Evolutionary conservation across 352 stramenopile genomes (phyloP).

Genomic region (Globisporangium paroecandrum): DNA sequence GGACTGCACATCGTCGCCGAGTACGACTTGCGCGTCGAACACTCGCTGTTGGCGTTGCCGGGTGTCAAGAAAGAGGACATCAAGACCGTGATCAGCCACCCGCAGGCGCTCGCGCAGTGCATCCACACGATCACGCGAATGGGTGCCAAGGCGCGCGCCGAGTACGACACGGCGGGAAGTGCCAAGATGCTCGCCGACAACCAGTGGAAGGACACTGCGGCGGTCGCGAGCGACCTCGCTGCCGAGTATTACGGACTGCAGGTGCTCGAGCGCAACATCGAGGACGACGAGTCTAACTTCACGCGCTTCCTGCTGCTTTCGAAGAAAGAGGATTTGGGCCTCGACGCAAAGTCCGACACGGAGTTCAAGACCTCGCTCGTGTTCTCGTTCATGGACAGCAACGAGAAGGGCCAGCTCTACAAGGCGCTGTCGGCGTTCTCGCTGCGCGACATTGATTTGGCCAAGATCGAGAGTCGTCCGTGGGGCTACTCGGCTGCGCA

Average conservation of each 20-base stretch:
- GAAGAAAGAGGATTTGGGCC: conserved; percentile 43
- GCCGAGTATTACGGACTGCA: conserved; percentile 93
- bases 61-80: conserved; percentile 87
- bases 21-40: conserved; percentile 79
- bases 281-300: conserved; percentile 92
- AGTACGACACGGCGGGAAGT: conserved; percentile 96
- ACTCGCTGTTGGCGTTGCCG: conserved; percentile 91
- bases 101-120: conserved; percentile 96
- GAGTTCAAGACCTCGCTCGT: conserved; percentile 76
- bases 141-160: conserved; percentile 72
- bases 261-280: conserved; percentile 82
- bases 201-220: conserved; percentile 80
- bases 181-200: conserved; percentile 96
- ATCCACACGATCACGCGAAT: conserved; percentile 91
- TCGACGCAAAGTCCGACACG: conserved; percentile 26
- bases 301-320: conserved; percentile 91
- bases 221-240: conserved; percentile 95
- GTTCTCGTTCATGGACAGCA: conserved; percentile 68
- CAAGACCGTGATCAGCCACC: conserved; percentile 95
- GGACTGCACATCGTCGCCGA: conserved; percentile 64
- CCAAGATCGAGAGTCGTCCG: conserved; percentile 73
- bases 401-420: conserved; percentile 56
- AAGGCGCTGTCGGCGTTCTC: conserved; percentile 60
- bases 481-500: conserved; percentile 58
- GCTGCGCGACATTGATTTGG: conserved; percentile 58